Percentiles rank a stretch among this genome's conserved stretches.
Conservation (phyloP, 352 stramenopile species). For the Phytophthora citrophthora region DNA sequence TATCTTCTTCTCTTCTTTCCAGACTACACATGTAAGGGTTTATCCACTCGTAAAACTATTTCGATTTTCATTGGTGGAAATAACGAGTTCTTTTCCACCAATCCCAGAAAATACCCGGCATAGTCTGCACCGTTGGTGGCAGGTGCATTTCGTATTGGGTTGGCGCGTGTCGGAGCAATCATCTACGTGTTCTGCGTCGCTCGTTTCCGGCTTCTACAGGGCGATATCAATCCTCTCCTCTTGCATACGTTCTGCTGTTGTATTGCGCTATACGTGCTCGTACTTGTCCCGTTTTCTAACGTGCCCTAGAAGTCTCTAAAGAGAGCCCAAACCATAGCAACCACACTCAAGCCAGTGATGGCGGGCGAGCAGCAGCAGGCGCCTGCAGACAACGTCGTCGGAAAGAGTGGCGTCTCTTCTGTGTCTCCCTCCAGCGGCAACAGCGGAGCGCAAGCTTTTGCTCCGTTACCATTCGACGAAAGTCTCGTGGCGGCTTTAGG, state of each 20-base stretch:
- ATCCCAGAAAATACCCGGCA: slow-evolving; percentile 10
- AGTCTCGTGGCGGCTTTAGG: slow-evolving; percentile 47
- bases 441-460: slow-evolving; percentile 31
- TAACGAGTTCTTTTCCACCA: slow-evolving; percentile 16
- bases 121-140: slow-evolving; percentile 36
- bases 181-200: slow-evolving; percentile 3
- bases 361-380: slow-evolving; percentile 28
- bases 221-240: neutral
- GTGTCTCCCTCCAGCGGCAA: slow-evolving; percentile 16
- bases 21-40: no score
- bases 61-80: slow-evolving; percentile 8
- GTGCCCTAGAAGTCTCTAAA: slow-evolving; percentile 3
- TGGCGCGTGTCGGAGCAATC: neutral
- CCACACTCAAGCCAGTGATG: slow-evolving; percentile 24
- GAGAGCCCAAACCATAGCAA: slow-evolving; percentile 10
- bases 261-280: neutral
- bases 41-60: neutral
- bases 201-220: slow-evolving; percentile 7
- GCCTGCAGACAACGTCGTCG: slow-evolving; percentile 3
- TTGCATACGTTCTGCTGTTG: neutral
- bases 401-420: slow-evolving; percentile 19
- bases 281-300: slow-evolving; percentile 1
- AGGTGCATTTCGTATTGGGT: slow-evolving; percentile 26
- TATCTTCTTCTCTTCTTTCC: no score
- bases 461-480: slow-evolving; percentile 64